These are phyloP conservation scores for Nelumbo lutea DNA, from an alignment of 164 flowering plant genomes.

Conservation along the genomic window DNA sequence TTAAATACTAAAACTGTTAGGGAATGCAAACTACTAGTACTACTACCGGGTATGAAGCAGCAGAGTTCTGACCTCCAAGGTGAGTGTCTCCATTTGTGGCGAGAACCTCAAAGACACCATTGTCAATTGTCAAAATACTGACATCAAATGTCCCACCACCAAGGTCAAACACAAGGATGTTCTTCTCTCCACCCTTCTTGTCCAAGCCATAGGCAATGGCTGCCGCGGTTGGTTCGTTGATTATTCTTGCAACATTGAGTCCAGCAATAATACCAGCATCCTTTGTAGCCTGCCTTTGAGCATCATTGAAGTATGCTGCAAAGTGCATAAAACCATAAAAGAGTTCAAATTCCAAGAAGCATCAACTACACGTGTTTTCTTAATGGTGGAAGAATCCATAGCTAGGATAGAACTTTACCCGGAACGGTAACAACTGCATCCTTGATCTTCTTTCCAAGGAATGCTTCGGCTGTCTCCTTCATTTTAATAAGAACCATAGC, in stretches of 20 bases:
- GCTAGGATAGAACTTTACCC: conserved; percentile 18
- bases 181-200: conserved; percentile 93
- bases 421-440: conserved; percentile 50
- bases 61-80: conserved; percentile 33
- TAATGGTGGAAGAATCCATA: not conserved
- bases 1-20: no score
- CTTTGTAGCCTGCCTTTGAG: conserved; percentile 95
- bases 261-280: conserved; percentile 96
- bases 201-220: conserved; percentile 93
- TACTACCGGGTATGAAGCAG: not conserved
- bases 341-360: conserved; percentile 2
- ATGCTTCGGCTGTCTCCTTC: conserved; percentile 50
- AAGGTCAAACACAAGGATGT: conserved; percentile 58
- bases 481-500: conserved; percentile 42
- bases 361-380: not conserved
- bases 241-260: conserved; percentile 80
- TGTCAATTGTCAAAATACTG: conserved; percentile 39
- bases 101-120: conserved; percentile 45
- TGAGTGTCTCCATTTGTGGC: conserved; percentile 50
- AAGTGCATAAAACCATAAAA: conserved; percentile 3
- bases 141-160: conserved; percentile 61
- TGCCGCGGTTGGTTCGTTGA: conserved; percentile 93
- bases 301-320: conserved; percentile 90
- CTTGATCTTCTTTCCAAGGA: conserved; percentile 41
- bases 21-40: no score